Evolutionary conservation across 345 rosid species (phyloP).

Genomic region (Cardamine occulta): DNA sequence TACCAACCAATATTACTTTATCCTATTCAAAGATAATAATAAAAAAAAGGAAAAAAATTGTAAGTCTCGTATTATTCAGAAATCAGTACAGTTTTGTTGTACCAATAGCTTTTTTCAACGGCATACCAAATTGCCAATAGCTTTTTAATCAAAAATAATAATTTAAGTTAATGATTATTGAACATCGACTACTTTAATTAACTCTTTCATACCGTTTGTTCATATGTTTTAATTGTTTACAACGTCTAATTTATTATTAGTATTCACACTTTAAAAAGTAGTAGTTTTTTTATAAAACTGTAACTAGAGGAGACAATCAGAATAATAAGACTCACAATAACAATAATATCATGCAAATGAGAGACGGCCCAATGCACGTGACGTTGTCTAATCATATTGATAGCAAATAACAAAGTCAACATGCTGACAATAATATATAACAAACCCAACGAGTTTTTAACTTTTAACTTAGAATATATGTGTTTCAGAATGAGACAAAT

Average conservation of each 20-base stretch:
- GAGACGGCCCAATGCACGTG: slow-evolving; percentile 37
- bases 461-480: neutral
- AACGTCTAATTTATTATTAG: neutral
- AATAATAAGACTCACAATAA: slow-evolving; percentile 14
- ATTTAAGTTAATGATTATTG: too few species aligned
- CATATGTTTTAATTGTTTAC: neutral
- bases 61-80: too few species aligned
- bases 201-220: neutral
- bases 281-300: slow-evolving; percentile 3
- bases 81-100: neutral
- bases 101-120: too few species aligned
- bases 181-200: too few species aligned
- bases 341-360: slow-evolving; percentile 28
- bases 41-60: too few species aligned
- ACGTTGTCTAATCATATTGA: slow-evolving; percentile 6
- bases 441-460: slow-evolving; percentile 2
- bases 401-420: slow-evolving; percentile 32
- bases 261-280: neutral
- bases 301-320: slow-evolving; percentile 28
- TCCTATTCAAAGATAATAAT: neutral
- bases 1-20: slow-evolving; percentile 30
- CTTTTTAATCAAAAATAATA: too few species aligned
- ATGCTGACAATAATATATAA: slow-evolving; percentile 29
- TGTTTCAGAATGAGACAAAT: slow-evolving; percentile 3
- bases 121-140: too few species aligned